These are phyloP conservation scores for Saussurea involucrata DNA, from an alignment of 129 eudicot genomes.

Conservation along the genomic window DNA sequence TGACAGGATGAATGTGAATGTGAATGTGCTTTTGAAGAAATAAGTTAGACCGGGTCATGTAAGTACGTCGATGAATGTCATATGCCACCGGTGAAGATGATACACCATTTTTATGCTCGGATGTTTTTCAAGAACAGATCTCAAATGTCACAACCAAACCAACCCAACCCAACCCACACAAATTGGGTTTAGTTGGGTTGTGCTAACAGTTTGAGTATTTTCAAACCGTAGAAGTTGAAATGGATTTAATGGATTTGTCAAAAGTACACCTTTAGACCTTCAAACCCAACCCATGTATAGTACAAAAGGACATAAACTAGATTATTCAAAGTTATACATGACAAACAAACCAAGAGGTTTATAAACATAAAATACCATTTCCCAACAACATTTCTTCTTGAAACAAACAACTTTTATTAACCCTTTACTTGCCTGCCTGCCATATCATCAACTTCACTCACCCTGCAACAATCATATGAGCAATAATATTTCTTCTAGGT, in stretches of 20 bases:
- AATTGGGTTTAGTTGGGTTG: neutral
- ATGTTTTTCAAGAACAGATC: neutral
- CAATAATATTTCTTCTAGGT: neutral
- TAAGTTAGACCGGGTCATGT: neutral
- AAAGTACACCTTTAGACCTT: neutral
- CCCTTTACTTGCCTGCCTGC: neutral
- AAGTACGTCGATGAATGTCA: neutral
- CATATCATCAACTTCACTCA: slow-evolving; percentile 20
- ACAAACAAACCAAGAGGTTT: neutral
- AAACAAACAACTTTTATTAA: slow-evolving; percentile 17
- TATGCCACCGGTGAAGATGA: neutral
- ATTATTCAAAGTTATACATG: neutral
- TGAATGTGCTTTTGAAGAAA: too few relatives aligned
- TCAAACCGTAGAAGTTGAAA: neutral
- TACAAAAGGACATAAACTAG: neutral
- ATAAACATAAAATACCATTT: neutral
- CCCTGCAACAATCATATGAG: slow-evolving; percentile 21
- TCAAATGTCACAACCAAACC: neutral
- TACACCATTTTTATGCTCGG: neutral
- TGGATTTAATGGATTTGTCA: neutral
- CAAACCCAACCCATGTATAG: neutral
- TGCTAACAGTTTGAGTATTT: neutral
- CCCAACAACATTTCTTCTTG: slow-evolving; percentile 1
- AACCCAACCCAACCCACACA: neutral
- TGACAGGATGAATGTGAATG: too few relatives aligned